A percentile compares a stretch with the other conserved stretches of the same genome.
Evolutionary conservation across 2,329 filamentous ascomycete genomes (phyloP).

Genomic region (Clarireedia monteithiana): DNA sequence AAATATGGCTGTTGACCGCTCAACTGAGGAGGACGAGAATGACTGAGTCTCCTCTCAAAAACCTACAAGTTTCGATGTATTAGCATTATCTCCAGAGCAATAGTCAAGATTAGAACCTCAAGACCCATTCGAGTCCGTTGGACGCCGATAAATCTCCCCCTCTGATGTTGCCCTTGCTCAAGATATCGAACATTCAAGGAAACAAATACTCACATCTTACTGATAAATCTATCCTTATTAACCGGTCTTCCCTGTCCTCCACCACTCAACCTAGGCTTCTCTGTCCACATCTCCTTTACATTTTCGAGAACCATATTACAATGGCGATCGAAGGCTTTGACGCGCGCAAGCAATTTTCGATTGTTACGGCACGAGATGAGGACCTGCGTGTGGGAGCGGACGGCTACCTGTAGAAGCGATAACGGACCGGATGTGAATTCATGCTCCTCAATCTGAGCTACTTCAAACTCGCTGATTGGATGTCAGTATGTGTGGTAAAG

Average conservation of each 20-base stretch:
- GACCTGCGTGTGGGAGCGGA: constrained; percentile 89
- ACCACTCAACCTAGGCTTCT: constrained; percentile 72
- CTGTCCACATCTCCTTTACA: constrained; percentile 99
- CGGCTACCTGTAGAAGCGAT: constrained; percentile 93
- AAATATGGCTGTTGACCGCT: constrained; percentile 11
- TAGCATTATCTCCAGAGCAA: neutral
- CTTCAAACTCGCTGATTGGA: constrained; percentile 71
- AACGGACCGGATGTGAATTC: constrained; percentile 75
- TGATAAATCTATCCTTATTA: constrained; percentile 97
- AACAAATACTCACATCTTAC: constrained; percentile 69
- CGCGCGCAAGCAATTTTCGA: constrained; percentile 90
- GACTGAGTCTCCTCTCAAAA: constrained; percentile 32
- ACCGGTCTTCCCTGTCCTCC: constrained; percentile 86
- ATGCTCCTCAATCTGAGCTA: constrained; percentile 71
- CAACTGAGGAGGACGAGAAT: constrained; percentile 31
- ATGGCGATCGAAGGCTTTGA: constrained; percentile 97
- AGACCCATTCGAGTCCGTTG: too few relatives aligned
- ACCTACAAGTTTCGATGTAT: constrained; percentile 18
- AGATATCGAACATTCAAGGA: neutral
- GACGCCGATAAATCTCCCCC: too few relatives aligned
- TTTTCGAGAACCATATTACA: constrained; percentile 99
- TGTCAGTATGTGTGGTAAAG: constrained; percentile 16
- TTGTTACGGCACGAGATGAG: constrained; percentile 98
- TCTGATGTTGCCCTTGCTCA: neutral
- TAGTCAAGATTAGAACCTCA: too few relatives aligned